Conservation (phyloP, 2,329 filamentous ascomycete genomes). For the Coniochaeta sp. region DNA sequence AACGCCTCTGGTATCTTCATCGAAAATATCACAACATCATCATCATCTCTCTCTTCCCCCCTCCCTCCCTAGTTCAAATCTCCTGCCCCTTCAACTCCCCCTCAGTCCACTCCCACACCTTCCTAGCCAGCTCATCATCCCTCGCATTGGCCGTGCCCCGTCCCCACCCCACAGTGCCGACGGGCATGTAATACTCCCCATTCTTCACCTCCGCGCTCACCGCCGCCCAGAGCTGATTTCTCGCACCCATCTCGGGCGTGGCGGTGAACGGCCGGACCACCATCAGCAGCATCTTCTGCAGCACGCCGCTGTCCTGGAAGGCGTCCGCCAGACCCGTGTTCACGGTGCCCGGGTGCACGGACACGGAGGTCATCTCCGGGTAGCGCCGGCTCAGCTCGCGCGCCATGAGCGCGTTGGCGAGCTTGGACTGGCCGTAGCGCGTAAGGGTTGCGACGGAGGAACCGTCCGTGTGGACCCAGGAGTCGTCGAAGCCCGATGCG, state of each 20-base stretch:
- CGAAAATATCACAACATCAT: too few species aligned
- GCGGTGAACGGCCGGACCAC: neutral
- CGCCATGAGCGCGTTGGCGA: slow-evolving; percentile 25
- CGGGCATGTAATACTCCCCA: slow-evolving; percentile 26
- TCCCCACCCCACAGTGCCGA: slow-evolving; percentile 18
- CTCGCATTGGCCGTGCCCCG: slow-evolving; percentile 7
- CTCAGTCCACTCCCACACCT: slow-evolving; percentile 26
- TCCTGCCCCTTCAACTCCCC: slow-evolving; percentile 17
- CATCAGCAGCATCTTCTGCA: slow-evolving; percentile 2
- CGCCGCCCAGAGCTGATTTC: slow-evolving; percentile 36
- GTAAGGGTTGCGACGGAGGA: slow-evolving; percentile 5
- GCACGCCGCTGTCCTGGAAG: neutral
- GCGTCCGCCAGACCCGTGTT: slow-evolving; percentile 14
- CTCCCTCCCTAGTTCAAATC: too few species aligned
- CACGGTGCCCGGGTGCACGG: slow-evolving; percentile 22
- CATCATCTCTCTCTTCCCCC: too few species aligned
- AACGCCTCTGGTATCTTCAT: too few species aligned
- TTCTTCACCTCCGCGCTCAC: slow-evolving; percentile 22
- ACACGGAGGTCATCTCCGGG: slow-evolving; percentile 16
- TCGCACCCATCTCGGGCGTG: slow-evolving; percentile 22
- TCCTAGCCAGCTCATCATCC: slow-evolving; percentile 16
- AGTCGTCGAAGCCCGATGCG: slow-evolving; percentile 8
- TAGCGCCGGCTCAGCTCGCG: slow-evolving; percentile 20
- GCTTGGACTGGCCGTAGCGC: slow-evolving; percentile 28
- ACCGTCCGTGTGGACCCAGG: slow-evolving; percentile 3